Percentiles rank a stretch among this genome's conserved stretches.
These are phyloP conservation scores for Aspergillus olivimuriae DNA, from an alignment of 495 filamentous ascomycete species.

Conservation along the genomic window DNA sequence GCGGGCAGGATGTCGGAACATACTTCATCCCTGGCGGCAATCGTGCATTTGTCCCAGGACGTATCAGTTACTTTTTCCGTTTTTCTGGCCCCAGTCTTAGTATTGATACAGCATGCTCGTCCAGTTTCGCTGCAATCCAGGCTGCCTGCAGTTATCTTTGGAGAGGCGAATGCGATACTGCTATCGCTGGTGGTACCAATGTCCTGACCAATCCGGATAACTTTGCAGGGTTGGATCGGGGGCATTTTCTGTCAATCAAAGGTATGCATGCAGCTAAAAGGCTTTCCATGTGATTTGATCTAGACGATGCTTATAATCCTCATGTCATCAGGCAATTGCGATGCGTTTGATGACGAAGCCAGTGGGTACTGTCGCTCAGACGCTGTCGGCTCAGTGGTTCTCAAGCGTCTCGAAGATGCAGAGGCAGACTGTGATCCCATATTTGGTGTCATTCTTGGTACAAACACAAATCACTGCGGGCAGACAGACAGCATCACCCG, in stretches of 20 bases:
- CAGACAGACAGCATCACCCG: conserved; percentile 39
- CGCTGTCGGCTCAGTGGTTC: conserved; percentile 31
- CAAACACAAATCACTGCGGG: conserved; percentile 36
- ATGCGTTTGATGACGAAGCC: conserved; percentile 54
- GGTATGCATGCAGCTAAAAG: too few species aligned
- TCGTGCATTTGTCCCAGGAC: conserved; percentile 78
- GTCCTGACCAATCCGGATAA: conserved; percentile 79
- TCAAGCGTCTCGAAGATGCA: conserved; percentile 42
- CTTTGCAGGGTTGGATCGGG: conserved; percentile 75
- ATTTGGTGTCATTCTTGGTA: conserved; percentile 24
- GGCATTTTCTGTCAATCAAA: conserved; percentile 82
- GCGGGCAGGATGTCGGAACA: conserved; percentile 83
- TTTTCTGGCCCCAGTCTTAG: conserved; percentile 82
- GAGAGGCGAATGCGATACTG: conserved; percentile 78
- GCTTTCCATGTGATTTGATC: too few species aligned
- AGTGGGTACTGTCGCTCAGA: conserved; percentile 65
- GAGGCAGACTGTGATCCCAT: conserved; percentile 39
- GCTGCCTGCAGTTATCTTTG: conserved; percentile 79
- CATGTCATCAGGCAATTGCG: conserved; percentile 72
- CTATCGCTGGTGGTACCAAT: conserved; percentile 77
- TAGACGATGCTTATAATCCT: too few species aligned
- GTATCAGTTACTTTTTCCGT: conserved; percentile 85
- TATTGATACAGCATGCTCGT: conserved; percentile 88
- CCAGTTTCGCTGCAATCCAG: conserved; percentile 73
- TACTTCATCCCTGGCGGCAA: conserved; percentile 91